phyloP scores from a whole-genome alignment of 2,329 filamentous ascomycete species.

The Colletotrichum sojae region DNA sequence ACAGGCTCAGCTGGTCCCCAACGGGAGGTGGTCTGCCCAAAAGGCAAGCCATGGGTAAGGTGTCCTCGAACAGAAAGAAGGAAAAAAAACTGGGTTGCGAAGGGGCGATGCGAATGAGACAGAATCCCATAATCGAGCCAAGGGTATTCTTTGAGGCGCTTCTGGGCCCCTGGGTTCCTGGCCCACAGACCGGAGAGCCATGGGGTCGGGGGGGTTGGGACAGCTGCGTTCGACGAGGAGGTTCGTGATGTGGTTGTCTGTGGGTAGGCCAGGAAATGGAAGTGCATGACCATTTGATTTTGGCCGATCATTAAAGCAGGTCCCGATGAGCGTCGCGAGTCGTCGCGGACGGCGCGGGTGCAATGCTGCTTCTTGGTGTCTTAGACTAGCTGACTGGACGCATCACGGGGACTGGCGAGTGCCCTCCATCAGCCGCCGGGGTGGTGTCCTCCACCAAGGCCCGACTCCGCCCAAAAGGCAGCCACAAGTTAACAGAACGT shows the following conservation, averaged over 20 bases:
- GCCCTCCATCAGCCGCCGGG: constrained; percentile 3
- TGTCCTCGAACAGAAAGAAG: constrained; percentile 13
- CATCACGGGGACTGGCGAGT: constrained; percentile 32
- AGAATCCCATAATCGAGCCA: constrained; percentile 39
- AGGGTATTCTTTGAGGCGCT: constrained; percentile 27
- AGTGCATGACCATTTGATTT: constrained; percentile 35
- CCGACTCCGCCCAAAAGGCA: constrained; percentile 26
- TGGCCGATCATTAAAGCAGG: constrained; percentile 38
- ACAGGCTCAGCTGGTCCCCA: not conserved
- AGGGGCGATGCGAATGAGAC: constrained; percentile 33
- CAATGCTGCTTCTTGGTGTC: constrained; percentile 32
- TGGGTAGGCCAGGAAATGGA: constrained; percentile 21
- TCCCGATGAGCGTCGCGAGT: constrained; percentile 39
- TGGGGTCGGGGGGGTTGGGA: not conserved
- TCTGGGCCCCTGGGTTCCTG: constrained; percentile 33
- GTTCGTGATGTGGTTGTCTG: constrained; percentile 32
- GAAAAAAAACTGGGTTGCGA: constrained; percentile 18
- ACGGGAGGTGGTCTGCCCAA: constrained; percentile 6
- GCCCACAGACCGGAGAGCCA: constrained; percentile 7
- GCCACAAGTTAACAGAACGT: constrained; percentile 4
- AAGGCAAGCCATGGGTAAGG: constrained; percentile 38
- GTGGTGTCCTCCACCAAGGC: constrained; percentile 29
- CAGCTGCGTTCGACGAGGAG: not conserved
- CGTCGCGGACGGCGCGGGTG: constrained; percentile 34
- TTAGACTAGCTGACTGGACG: constrained; percentile 35